Evolutionary conservation across 2,329 filamentous ascomycete species (phyloP).

Genomic region (Didymellaceae sp.): DNA sequence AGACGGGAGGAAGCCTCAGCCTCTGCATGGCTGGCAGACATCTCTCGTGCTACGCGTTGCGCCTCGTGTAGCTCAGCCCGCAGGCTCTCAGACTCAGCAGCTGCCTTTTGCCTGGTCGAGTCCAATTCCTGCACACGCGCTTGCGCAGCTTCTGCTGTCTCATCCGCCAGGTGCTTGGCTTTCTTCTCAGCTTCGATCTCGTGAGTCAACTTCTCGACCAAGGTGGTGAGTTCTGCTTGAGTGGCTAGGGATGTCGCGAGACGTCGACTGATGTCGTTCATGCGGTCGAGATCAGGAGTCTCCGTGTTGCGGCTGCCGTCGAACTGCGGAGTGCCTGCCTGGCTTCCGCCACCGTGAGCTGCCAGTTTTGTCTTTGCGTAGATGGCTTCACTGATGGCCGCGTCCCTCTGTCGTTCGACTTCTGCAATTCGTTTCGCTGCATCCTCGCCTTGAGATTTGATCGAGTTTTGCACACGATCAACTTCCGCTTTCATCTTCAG

Average conservation of each 20-base stretch:
- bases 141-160: constrained; percentile 82
- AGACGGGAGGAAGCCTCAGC: constrained; percentile 76
- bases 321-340: constrained; percentile 62
- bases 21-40: constrained; percentile 78
- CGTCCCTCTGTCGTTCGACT: constrained; percentile 91
- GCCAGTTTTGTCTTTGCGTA: constrained; percentile 94
- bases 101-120: constrained; percentile 79
- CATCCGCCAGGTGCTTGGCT: constrained; percentile 84
- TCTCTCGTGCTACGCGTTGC: constrained; percentile 79
- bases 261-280: constrained; percentile 78
- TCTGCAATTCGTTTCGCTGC: constrained; percentile 91
- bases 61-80: constrained; percentile 83
- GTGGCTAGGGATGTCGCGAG: constrained; percentile 80
- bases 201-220: constrained; percentile 69
- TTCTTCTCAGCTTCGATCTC: constrained; percentile 83
- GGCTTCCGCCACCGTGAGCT: constrained; percentile 74
- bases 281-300: constrained; percentile 68
- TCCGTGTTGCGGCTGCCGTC: constrained; percentile 65
- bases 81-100: constrained; percentile 82
- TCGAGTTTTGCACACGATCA: constrained; percentile 84
- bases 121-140: constrained; percentile 85
- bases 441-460: constrained; percentile 84
- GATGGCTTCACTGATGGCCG: constrained; percentile 91
- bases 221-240: constrained; percentile 81
- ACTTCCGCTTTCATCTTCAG: constrained; percentile 90